Evolutionary conservation across 805 yeast genomes (phyloP).

Genomic region (Suhomyces vadensis): DNA sequence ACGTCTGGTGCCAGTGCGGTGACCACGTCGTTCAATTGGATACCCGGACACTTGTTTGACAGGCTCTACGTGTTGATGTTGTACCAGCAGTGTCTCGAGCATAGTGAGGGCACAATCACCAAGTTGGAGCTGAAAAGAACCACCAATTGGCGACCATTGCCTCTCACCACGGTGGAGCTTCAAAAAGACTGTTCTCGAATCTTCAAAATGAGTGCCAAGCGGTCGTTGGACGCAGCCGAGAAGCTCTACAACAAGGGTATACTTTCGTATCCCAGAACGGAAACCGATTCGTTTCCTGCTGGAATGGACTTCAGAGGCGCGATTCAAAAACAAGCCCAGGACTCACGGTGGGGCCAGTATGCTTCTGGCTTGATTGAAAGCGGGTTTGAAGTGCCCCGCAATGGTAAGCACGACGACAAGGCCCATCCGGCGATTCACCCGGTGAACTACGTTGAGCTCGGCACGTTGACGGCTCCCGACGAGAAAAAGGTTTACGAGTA

Average conservation of each 20-base stretch:
- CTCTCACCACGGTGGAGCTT: conserved; percentile 89
- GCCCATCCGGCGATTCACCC: conserved; percentile 99
- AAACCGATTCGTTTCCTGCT: conserved; percentile 83
- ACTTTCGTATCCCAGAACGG: conserved; percentile 95
- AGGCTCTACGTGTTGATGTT: conserved; percentile 60
- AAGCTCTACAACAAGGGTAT: conserved; percentile 81
- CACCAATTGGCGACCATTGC: conserved; percentile 78
- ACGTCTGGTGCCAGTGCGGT: background rate
- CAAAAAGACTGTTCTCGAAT: conserved; percentile 81
- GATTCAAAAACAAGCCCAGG: conserved; percentile 59
- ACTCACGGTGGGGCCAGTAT: conserved; percentile 69
- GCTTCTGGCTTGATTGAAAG: conserved; percentile 44
- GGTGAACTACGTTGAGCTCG: conserved; percentile 45
- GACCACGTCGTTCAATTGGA: conserved; percentile 62
- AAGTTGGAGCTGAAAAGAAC: conserved; percentile 62
- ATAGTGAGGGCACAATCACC: conserved; percentile 51
- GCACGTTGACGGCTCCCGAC: conserved; percentile 32
- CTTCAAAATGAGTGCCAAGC: conserved; percentile 78
- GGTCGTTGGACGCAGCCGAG: conserved; percentile 77
- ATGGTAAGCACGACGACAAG: conserved; percentile 83
- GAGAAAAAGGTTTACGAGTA: conserved; percentile 82
- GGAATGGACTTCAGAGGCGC: conserved; percentile 68
- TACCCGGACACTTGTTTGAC: conserved; percentile 70
- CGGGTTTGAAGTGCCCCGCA: conserved; percentile 65
- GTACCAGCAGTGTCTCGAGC: conserved; percentile 64